These are phyloP conservation scores for Aspergillus sclerotiicarbonarius DNA, from an alignment of 495 filamentous ascomycete species.

Conservation along the genomic window DNA sequence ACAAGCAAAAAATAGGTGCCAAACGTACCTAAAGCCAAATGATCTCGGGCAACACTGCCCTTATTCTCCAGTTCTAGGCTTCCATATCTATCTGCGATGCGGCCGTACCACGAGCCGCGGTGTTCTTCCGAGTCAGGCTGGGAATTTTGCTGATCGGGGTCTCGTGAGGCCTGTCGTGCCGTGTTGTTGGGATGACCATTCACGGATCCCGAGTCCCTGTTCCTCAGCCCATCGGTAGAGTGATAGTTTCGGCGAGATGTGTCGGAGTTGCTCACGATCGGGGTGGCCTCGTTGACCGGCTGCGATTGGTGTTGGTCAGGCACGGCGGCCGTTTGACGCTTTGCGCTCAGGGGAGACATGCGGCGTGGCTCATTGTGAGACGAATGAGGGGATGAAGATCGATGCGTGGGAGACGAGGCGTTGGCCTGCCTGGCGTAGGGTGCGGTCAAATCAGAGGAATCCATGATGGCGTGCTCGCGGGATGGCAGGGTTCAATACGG, in stretches of 20 bases:
- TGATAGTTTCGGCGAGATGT: slow-evolving; percentile 33
- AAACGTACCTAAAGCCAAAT: slow-evolving; percentile 81
- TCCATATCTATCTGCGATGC: slow-evolving; percentile 65
- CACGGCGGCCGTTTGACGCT: slow-evolving; percentile 14
- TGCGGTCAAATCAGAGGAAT: slow-evolving; percentile 32
- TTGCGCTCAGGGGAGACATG: slow-evolving; percentile 16
- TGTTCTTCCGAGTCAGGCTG: slow-evolving; percentile 18
- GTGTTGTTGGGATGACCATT: slow-evolving; percentile 12
- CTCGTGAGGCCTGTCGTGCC: slow-evolving; percentile 6
- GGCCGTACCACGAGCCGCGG: slow-evolving; percentile 48
- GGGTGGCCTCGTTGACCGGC: slow-evolving; percentile 32
- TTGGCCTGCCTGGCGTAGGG: slow-evolving; percentile 20
- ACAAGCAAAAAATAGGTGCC: neutral
- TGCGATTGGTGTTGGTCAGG: slow-evolving; percentile 16
- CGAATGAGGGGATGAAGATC: slow-evolving; percentile 30
- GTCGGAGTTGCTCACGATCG: slow-evolving; percentile 30
- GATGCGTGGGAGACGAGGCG: slow-evolving; percentile 20
- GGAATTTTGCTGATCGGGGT: slow-evolving; percentile 8
- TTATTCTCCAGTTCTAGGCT: slow-evolving; percentile 94
- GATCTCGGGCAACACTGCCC: slow-evolving; percentile 90
- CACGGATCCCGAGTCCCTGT: slow-evolving; percentile 12
- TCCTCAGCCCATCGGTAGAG: slow-evolving; percentile 30
- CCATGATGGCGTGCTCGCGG: slow-evolving; percentile 42
- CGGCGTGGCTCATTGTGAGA: slow-evolving; percentile 17
- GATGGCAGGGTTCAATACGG: slow-evolving; percentile 14